Evolutionary conservation across 2,329 filamentous ascomycete genomes (phyloP).

Genomic region (Hypoxylon sp.): DNA sequence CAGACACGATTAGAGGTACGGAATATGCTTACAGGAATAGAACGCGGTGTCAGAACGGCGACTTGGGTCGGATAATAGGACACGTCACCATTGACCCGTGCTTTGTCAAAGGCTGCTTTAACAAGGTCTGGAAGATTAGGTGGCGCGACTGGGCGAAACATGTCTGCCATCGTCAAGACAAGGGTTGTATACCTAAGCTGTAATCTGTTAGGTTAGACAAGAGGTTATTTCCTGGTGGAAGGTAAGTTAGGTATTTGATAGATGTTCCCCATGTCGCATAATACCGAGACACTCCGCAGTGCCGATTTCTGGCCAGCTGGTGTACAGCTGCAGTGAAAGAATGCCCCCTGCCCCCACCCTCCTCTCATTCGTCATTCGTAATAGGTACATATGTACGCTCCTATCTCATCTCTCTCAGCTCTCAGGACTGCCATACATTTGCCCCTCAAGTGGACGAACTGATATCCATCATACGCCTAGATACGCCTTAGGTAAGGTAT

Average conservation of each 20-base stretch:
- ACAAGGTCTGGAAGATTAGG: conserved; percentile 64
- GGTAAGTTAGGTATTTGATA: background rate
- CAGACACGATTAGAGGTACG: background rate
- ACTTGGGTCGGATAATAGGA: conserved; percentile 67
- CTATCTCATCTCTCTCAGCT: background rate
- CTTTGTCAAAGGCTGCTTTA: conserved; percentile 61
- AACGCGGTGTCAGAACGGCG: conserved; percentile 57
- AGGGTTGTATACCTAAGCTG: background rate
- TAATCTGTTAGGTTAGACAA: background rate
- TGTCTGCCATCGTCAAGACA: conserved; percentile 46
- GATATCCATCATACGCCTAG: background rate
- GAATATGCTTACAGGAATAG: conserved; percentile 40
- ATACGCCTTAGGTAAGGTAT: background rate
- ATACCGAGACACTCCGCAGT: background rate
- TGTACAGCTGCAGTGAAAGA: background rate
- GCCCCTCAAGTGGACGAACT: background rate
- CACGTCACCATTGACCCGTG: conserved; percentile 61
- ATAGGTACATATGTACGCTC: background rate
- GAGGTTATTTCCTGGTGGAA: conserved; percentile 1
- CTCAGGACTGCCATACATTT: background rate
- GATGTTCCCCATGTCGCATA: conserved; percentile 3
- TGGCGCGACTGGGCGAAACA: conserved; percentile 58
- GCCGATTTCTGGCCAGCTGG: background rate
- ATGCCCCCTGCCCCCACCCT: background rate
- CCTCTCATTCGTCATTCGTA: background rate